Base-by-base conservation (phyloP, 2,329 filamentous ascomycete species). In the Fusarium sp. region DNA sequence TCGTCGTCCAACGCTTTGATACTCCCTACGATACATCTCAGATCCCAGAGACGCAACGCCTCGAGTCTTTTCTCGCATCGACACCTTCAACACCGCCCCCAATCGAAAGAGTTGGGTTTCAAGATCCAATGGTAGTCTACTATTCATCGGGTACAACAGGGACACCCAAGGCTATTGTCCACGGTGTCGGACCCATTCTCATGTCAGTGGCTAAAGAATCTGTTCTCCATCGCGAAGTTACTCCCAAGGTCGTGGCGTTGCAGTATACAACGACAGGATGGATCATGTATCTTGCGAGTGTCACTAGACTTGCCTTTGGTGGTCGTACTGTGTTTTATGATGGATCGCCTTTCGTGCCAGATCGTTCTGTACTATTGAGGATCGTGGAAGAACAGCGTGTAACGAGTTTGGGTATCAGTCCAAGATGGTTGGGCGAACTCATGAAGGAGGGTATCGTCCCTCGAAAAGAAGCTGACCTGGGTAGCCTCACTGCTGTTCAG, bases 71-170 rank as follows among this genome's bases (percentile, higher is more conserved):
- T 61, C 69, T 88, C 23, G 65, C 69, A 6, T 75, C 73, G 36
- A 77, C 72, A 31, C 69, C 72, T 1, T 49, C 65, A 11, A 50
- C 72, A 0, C 75, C 79, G 2, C 83, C 85, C 0, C 79, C 81
- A 4, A 90, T 93, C 60, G 84, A 85, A 37, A 84, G 88, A 37
- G 80, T 92, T 8, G 84, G 78, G 1, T 96, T 94, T 75, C 83
- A 89, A 27, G 91, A 95, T 66, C 92, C 93, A 0, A 90, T 92
- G 77, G 79, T 95, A 33, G 85, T 96, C 35, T 91, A 90, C 59
- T 96, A 93, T 66, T 91, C 90, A 0, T 92, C 89, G 2, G 93
- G 93, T 4, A 96, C 93, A 9, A 96, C 93, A 0, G 93, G 93
- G 6, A 88, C 87, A 20, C 93, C 93, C 14, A 96, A 96, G 74